Percentiles rank a stretch among this genome's conserved stretches.
Evolutionary conservation across 2,329 filamentous ascomycete genomes (phyloP).

Genomic region (Chrysosporium keratinophilum): DNA sequence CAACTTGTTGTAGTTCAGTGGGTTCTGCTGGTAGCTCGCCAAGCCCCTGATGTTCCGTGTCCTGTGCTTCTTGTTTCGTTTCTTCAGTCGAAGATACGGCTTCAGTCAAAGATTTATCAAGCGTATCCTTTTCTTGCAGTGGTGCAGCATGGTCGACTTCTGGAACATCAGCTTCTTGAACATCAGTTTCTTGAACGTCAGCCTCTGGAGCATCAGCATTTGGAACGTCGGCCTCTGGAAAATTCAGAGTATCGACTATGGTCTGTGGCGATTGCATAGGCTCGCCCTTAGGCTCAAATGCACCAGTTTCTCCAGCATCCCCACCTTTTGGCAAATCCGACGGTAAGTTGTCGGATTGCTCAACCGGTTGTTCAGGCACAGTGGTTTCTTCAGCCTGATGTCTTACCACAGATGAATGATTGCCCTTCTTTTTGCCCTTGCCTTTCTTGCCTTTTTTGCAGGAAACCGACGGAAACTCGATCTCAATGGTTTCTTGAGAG

Average conservation of each 20-base stretch:
- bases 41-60: background rate
- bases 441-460: constrained; percentile 8
- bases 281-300: background rate
- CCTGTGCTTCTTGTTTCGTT: background rate
- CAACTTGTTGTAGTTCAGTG: background rate
- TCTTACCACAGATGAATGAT: background rate
- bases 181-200: background rate
- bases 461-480: constrained; percentile 5
- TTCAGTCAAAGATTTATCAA: constrained; percentile 1
- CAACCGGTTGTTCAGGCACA: background rate
- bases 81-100: constrained; percentile 10
- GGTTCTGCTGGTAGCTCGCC: background rate
- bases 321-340: background rate
- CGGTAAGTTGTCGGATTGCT: background rate
- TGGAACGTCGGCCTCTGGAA: background rate
- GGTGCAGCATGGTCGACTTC: constrained; percentile 9
- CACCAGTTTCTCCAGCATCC: too few relatives aligned
- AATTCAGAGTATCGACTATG: background rate
- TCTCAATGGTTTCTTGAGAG: background rate
- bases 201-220: background rate
- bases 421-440: constrained; percentile 1
- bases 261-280: background rate
- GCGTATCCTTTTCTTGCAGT: background rate
- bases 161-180: background rate
- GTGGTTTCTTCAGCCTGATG: background rate